Percentiles rank a stretch among this genome's conserved stretches.
These are phyloP conservation scores for Lipomyces orientalis DNA, from an alignment of 805 yeast species.

Conservation along the genomic window DNA sequence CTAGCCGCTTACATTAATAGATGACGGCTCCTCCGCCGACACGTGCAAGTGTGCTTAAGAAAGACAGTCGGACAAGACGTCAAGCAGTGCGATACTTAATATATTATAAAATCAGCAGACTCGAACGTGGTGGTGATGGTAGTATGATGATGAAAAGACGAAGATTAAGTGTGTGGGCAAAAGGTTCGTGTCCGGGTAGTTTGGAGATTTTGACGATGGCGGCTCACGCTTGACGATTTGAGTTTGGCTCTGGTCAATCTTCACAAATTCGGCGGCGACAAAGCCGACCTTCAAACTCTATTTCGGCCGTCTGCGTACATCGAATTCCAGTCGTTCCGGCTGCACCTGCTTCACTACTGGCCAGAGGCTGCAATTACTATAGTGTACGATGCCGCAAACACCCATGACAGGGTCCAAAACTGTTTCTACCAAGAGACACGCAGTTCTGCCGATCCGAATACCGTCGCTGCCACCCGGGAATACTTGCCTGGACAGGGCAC, in stretches of 20 bases:
- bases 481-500: too few species aligned
- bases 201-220: slow-evolving; percentile 6
- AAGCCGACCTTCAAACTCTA: slow-evolving; percentile 19
- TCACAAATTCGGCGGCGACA: background rate
- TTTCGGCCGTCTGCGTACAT: background rate
- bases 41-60: background rate
- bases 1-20: background rate
- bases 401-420: too few species aligned
- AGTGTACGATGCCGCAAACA: too few species aligned
- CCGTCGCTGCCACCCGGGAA: background rate
- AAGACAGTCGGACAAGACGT: background rate
- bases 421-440: background rate
- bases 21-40: background rate
- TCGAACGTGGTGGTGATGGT: background rate
- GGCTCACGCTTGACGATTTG: slow-evolving; percentile 9
- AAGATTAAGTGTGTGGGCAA: background rate
- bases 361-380: too few species aligned
- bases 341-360: too few species aligned
- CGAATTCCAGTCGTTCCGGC: too few species aligned
- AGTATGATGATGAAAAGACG: background rate
- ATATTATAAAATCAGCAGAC: background rate
- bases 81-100: too few species aligned
- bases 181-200: background rate
- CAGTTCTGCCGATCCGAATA: background rate
- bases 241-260: background rate